phyloP scores from a whole-genome alignment of 169 alveolate species.

The Eimeria nieschulzi region DNA sequence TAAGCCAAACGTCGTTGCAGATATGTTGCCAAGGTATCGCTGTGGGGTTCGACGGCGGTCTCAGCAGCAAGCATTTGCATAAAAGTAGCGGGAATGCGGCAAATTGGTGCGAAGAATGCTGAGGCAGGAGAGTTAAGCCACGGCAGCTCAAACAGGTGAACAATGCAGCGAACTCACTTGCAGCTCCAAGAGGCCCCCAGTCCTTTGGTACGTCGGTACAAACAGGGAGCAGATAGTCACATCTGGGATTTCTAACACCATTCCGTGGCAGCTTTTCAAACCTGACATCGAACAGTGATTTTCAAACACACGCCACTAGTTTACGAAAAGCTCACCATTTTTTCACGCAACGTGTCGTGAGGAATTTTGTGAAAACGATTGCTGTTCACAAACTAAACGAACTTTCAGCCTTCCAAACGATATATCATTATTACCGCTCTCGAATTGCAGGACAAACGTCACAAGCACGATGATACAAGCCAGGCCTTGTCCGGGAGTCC shows the following conservation, averaged over 20 bases:
- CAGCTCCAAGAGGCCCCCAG: slow-evolving; percentile 55
- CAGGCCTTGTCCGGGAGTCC: slow-evolving; percentile 20
- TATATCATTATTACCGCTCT: slow-evolving; percentile 30
- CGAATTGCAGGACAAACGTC: slow-evolving; percentile 27
- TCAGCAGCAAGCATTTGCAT: slow-evolving; percentile 50
- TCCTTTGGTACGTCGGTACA: slow-evolving; percentile 13
- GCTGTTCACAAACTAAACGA: background rate
- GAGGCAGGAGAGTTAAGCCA: background rate
- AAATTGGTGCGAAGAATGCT: slow-evolving; percentile 42
- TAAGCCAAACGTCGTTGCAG: slow-evolving; percentile 28
- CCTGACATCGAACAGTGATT: background rate
- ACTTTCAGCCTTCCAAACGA: background rate
- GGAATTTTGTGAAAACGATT: slow-evolving; percentile 26
- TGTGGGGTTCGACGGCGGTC: slow-evolving; percentile 23
- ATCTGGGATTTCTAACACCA: slow-evolving; percentile 12
- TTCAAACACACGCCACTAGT: background rate
- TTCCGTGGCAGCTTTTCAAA: slow-evolving; percentile 30
- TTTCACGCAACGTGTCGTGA: slow-evolving; percentile 26
- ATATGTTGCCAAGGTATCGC: slow-evolving; percentile 18
- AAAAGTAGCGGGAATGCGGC: slow-evolving; percentile 51
- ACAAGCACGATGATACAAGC: slow-evolving; percentile 26
- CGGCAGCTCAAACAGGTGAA: background rate
- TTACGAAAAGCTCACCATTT: slow-evolving; percentile 6
- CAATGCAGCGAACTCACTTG: background rate
- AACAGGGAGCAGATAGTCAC: slow-evolving; percentile 32